Percentiles rank a stretch among this genome's conserved stretches.
Evolutionary conservation across 1,139 yeast genomes (phyloP).

Genomic region (Saccharomycopsis phalli): DNA sequence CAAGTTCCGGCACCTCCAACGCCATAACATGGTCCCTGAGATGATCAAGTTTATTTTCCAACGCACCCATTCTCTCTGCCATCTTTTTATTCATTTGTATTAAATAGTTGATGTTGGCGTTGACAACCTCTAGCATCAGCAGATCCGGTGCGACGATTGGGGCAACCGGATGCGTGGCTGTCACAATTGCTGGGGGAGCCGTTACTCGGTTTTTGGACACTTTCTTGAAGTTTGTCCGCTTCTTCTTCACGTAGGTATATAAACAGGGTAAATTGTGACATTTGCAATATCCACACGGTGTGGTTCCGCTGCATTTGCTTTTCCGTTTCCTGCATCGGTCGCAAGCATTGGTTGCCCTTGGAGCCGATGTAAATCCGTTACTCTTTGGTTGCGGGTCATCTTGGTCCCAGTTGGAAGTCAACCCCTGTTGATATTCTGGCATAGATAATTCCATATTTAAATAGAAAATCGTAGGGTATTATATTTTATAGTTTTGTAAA

Average conservation of each 20-base stretch:
- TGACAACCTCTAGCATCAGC: not conserved
- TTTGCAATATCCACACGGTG: constrained; percentile 16
- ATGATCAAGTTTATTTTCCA: not conserved
- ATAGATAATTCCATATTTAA: too few relatives aligned
- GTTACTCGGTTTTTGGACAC: not conserved
- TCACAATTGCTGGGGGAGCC: not conserved
- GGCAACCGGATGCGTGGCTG: too few relatives aligned
- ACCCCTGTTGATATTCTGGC: too few relatives aligned
- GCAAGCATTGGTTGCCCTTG: constrained; percentile 17
- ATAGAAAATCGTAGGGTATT: too few relatives aligned
- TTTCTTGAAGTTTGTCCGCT: constrained; percentile 13
- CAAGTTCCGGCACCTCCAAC: not conserved
- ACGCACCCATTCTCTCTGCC: not conserved
- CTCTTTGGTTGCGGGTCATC: not conserved
- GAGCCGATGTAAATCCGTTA: too few relatives aligned
- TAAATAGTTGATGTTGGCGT: not conserved
- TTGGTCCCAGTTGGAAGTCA: not conserved
- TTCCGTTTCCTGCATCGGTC: constrained; percentile 18
- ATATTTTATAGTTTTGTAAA: too few relatives aligned
- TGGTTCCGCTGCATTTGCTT: constrained; percentile 17
- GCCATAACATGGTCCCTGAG: not conserved
- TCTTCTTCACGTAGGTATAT: constrained; percentile 18
- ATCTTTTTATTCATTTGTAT: not conserved
- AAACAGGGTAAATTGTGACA: constrained; percentile 11
- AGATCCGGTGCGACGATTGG: not conserved